phyloP scores from a whole-genome alignment of 2,329 filamentous ascomycete genomes.

The Pseudogymnoascus sp. region DNA sequence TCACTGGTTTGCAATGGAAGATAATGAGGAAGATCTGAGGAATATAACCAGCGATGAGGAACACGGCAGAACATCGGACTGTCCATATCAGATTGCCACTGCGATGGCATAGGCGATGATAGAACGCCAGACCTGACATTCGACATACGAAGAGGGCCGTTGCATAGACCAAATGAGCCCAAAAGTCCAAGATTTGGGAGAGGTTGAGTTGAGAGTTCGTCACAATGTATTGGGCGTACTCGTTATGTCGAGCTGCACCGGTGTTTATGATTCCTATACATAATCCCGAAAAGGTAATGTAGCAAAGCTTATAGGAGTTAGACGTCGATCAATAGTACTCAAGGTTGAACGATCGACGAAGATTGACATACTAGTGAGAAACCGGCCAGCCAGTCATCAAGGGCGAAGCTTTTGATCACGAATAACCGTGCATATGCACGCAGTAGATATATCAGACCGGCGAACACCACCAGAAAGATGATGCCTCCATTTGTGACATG shows the following conservation, averaged over 20 bases:
- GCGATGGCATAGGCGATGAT: constrained; percentile 38
- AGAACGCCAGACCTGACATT: constrained; percentile 45
- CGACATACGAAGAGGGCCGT: constrained; percentile 42
- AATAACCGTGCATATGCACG: neutral
- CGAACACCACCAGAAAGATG: neutral
- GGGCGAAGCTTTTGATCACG: neutral
- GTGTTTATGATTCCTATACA: constrained; percentile 37
- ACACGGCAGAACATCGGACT: constrained; percentile 31
- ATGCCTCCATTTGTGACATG: neutral
- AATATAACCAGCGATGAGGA: constrained; percentile 37
- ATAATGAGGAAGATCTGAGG: constrained; percentile 43
- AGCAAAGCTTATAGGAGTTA: neutral
- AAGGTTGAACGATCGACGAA: neutral
- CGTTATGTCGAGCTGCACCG: constrained; percentile 41
- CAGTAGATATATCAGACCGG: neutral
- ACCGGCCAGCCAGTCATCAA: neutral
- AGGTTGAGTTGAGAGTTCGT: constrained; percentile 33
- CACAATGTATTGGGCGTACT: constrained; percentile 41
- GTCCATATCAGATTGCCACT: constrained; percentile 31
- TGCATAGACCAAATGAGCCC: constrained; percentile 45
- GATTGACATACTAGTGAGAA: neutral
- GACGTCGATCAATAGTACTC: neutral
- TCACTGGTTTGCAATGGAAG: constrained; percentile 45
- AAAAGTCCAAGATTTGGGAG: constrained; percentile 42
- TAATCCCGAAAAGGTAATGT: neutral